Conservation (phyloP, 108 stramenopile genomes). For the Skeletonema marinoi region DNA sequence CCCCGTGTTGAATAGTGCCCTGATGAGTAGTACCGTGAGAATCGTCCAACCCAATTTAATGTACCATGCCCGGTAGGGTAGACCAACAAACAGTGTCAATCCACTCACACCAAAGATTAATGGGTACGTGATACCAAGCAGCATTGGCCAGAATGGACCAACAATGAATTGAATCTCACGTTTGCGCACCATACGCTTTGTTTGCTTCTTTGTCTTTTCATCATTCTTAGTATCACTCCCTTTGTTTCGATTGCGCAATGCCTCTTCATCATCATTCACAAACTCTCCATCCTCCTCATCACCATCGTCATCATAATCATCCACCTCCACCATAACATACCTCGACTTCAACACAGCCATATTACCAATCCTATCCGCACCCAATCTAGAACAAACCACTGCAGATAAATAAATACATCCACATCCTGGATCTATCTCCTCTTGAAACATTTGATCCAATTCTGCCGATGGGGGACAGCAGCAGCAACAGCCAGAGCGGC, state of each 20-base stretch:
- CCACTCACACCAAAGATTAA: conserved; percentile 76
- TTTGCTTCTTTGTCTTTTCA: neutral
- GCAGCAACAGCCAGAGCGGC: conserved; percentile 17
- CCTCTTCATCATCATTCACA: conserved; percentile 36
- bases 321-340: conserved; percentile 70
- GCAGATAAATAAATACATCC: conserved; percentile 75
- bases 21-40: conserved; percentile 39
- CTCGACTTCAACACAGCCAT: conserved; percentile 83
- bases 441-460: conserved; percentile 34
- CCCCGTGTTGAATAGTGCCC: conserved; percentile 38
- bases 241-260: conserved; percentile 16
- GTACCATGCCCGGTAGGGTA: conserved; percentile 42
- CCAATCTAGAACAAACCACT: conserved; percentile 62
- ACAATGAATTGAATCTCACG: conserved; percentile 63
- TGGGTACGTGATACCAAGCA: conserved; percentile 83
- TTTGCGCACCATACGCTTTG: conserved; percentile 29
- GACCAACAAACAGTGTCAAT: conserved; percentile 34
- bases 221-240: neutral
- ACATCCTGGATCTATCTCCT: conserved; percentile 59
- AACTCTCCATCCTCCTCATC: conserved; percentile 36
- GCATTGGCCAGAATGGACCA: conserved; percentile 96
- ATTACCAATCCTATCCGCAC: conserved; percentile 84
- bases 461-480: conserved; percentile 10
- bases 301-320: conserved; percentile 58
- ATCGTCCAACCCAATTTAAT: conserved; percentile 54